Evolutionary conservation across 2,329 filamentous ascomycete genomes (phyloP).

Genomic region (Epichloe hybrida): DNA sequence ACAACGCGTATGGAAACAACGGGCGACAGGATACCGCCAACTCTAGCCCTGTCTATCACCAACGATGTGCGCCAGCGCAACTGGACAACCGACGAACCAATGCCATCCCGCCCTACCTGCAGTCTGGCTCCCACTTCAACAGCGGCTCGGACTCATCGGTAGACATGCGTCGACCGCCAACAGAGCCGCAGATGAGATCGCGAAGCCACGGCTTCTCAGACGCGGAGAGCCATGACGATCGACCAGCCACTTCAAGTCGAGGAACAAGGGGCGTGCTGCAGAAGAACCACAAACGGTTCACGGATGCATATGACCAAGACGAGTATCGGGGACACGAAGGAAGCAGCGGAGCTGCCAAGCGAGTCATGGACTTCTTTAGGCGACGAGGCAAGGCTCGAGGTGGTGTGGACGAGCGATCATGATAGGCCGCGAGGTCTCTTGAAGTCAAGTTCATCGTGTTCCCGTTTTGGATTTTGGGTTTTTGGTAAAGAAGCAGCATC

Average conservation of each 20-base stretch:
- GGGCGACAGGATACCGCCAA: conserved; percentile 20
- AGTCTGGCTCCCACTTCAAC: conserved; percentile 30
- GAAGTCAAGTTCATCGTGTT: neutral
- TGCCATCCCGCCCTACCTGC: conserved; percentile 34
- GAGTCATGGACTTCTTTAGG: conserved; percentile 98
- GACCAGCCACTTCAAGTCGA: conserved; percentile 23
- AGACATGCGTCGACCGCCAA: conserved; percentile 31
- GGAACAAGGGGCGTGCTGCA: conserved; percentile 50
- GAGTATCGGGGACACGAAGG: conserved; percentile 56
- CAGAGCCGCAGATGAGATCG: conserved; percentile 25
- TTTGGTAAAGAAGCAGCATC: neutral
- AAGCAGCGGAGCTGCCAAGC: conserved; percentile 73
- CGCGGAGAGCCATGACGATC: conserved; percentile 29
- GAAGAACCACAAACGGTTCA: conserved; percentile 79
- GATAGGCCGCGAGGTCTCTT: neutral
- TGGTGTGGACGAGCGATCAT: conserved; percentile 38
- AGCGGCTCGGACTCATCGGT: conserved; percentile 41
- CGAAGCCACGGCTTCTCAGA: conserved; percentile 30
- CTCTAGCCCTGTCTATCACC: conserved; percentile 26
- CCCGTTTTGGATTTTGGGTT: neutral
- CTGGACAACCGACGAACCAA: conserved; percentile 26
- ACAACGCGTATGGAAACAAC: conserved; percentile 25
- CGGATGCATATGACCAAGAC: conserved; percentile 74
- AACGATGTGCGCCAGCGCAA: conserved; percentile 27
- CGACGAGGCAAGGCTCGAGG: conserved; percentile 65